Percentiles rank a stretch among this genome's conserved stretches.
Evolutionary conservation across 2,329 filamentous ascomycete genomes (phyloP).

Genomic region (Coniochaeta prunicola): DNA sequence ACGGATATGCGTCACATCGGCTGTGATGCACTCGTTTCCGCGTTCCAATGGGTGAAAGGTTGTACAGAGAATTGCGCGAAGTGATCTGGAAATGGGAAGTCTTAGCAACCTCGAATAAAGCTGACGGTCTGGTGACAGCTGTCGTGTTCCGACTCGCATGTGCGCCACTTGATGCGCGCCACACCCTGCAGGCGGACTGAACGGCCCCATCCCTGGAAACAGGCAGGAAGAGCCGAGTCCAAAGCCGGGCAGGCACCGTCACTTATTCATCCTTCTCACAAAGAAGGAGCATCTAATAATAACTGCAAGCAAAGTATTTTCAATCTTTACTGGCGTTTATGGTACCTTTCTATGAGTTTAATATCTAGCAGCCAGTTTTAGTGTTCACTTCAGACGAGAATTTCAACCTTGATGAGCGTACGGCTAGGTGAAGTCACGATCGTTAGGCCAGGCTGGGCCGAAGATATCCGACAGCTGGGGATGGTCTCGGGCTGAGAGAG

Average conservation of each 20-base stretch:
- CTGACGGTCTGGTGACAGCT: neutral
- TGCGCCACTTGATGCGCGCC: neutral
- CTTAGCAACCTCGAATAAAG: neutral
- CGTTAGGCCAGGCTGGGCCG: neutral
- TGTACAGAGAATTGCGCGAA: neutral
- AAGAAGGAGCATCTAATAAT: neutral
- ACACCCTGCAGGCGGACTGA: neutral
- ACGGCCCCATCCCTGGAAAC: neutral
- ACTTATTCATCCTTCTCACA: neutral
- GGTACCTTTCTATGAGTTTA: neutral
- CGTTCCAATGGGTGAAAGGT: neutral
- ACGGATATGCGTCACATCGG: neutral
- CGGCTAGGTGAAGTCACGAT: neutral
- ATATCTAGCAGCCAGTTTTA: neutral
- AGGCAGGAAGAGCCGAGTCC: neutral
- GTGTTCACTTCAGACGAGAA: neutral
- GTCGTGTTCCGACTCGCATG: neutral
- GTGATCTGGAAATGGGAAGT: neutral
- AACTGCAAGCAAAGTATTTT: neutral
- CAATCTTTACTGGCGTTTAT: neutral
- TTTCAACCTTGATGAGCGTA: neutral
- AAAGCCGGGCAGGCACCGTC: neutral
- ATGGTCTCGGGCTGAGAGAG: neutral
- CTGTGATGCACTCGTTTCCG: neutral
- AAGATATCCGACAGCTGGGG: neutral